Percentiles rank a stretch among this genome's conserved stretches.
Conservation (phyloP, 2,329 filamentous ascomycete genomes). For the Catunica adiposa region DNA sequence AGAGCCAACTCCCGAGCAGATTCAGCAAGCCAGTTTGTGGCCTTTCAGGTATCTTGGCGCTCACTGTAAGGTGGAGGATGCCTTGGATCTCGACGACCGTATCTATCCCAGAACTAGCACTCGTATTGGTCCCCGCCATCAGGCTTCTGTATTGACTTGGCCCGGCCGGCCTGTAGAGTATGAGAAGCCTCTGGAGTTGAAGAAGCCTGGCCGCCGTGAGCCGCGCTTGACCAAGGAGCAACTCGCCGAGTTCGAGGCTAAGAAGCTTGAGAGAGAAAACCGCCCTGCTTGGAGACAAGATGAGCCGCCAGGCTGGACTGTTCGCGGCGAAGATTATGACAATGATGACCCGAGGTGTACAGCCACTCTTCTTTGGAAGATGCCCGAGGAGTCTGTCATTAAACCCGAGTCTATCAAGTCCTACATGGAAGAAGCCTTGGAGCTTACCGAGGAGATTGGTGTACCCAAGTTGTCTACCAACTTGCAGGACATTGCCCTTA, state of each 20-base stretch:
- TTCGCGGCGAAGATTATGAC: conserved; percentile 61
- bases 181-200: conserved; percentile 73
- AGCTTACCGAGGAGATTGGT: conserved; percentile 48
- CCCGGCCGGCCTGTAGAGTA: conserved; percentile 75
- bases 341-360: conserved; percentile 60
- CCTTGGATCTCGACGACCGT: conserved; percentile 87
- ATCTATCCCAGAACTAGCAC: conserved; percentile 95
- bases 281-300: conserved; percentile 90
- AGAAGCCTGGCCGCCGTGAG: conserved; percentile 66
- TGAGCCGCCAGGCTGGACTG: conserved; percentile 70
- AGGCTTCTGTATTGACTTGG: conserved; percentile 75
- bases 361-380: conserved; percentile 60
- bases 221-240: conserved; percentile 65
- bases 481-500: conserved; percentile 66
- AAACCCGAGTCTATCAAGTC: conserved; percentile 48
- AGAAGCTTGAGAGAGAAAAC: conserved; percentile 61
- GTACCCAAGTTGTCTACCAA: conserved; percentile 67
- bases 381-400: conserved; percentile 40
- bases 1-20: conserved; percentile 63
- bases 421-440: conserved; percentile 57
- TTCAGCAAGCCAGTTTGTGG: conserved; percentile 87
- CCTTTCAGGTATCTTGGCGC: conserved; percentile 90
- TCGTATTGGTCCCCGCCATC: conserved; percentile 75
- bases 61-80: conserved; percentile 89
- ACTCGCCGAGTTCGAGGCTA: conserved; percentile 61